Conservation (phyloP, 345 rosid genomes). For the Firmiana major region DNA sequence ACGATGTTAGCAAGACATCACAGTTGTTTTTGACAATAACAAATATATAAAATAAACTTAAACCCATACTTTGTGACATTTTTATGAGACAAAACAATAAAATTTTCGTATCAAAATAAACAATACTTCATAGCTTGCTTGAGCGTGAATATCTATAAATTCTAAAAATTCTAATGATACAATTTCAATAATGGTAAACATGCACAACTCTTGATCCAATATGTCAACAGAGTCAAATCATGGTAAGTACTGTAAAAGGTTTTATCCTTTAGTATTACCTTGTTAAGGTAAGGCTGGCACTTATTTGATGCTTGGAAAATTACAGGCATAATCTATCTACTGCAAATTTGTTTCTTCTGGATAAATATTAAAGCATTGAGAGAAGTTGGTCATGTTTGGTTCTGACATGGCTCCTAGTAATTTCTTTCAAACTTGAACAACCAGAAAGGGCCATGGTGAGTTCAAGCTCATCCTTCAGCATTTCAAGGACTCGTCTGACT, state of each 20-base stretch:
- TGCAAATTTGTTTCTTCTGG: slow-evolving; percentile 17
- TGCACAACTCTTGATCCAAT: too few species aligned
- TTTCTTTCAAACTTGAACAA: slow-evolving; percentile 53
- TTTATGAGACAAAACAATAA: too few species aligned
- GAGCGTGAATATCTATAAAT: too few species aligned
- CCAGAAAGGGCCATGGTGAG: slow-evolving; percentile 75
- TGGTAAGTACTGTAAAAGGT: background rate
- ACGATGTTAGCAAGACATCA: too few species aligned
- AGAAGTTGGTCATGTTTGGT: slow-evolving; percentile 41
- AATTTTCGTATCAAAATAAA: too few species aligned
- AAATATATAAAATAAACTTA: too few species aligned
- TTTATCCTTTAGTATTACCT: background rate
- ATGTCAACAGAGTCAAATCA: too few species aligned
- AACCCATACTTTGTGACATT: too few species aligned
- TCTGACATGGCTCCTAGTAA: slow-evolving; percentile 56
- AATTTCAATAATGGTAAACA: too few species aligned
- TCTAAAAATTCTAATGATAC: too few species aligned
- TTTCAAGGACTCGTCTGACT: slow-evolving; percentile 53
- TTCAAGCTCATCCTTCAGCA: slow-evolving; percentile 81
- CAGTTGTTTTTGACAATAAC: too few species aligned
- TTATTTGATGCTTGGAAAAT: background rate
- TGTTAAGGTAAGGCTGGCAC: background rate
- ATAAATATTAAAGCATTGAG: slow-evolving; percentile 41
- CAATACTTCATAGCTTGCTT: too few species aligned
- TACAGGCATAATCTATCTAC: background rate